Evolutionary conservation across 108 stramenopile genomes (phyloP), one percentile per base, ranked within the genome.

Genomic region (Thalassiosira profunda): DNA sequence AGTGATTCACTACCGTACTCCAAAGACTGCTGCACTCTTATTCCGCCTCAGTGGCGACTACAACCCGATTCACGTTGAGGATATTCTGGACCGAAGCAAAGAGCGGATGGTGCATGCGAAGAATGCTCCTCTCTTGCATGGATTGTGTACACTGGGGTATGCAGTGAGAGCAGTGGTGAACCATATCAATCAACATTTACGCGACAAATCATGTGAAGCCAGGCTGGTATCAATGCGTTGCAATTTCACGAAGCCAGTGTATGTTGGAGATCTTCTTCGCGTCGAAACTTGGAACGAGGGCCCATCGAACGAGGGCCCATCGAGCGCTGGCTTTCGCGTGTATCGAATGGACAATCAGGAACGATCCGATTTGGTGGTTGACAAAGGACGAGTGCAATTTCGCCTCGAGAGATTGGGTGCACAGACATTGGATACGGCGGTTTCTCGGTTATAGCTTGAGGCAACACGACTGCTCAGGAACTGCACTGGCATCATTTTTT

Each of bases 11-110:
- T 88, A 74, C 46, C 43, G 28, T 21, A 90, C 88, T 42, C 49
- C 80, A 7, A 44, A 49, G 12, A 86, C 81, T 45, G 89, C 92
- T 70, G 89, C 96, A 9, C 80, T 94, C 11, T 38, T 95, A 24
- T 97, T 96, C 77, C 87, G 96, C 28, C 65, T 96, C 6, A 89
- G 86, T 45, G 97, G 97, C 1, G 97, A 98, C 78, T 89, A 89
- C 55, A 98, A 98, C 63, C 82, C 84, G 30, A 90, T 98, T 46
- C 97, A 98, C 59, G 92, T 91, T 33, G 83, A 86, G 24, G 76
- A 42, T 2, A 51, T 11, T 25, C 7, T 31, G 4, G 71, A 53
- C 41, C 15, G 60, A 23, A 52, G 72, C 1, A 76, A 85, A 5
- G 45, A 56, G 24, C 56, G 45, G 47, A 51, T 65, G 15, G 83